A percentile compares a stretch with the other conserved stretches of the same genome.
These are phyloP conservation scores for Linum usitatissimum DNA, from an alignment of 345 rosid species.

Conservation along the genomic window DNA sequence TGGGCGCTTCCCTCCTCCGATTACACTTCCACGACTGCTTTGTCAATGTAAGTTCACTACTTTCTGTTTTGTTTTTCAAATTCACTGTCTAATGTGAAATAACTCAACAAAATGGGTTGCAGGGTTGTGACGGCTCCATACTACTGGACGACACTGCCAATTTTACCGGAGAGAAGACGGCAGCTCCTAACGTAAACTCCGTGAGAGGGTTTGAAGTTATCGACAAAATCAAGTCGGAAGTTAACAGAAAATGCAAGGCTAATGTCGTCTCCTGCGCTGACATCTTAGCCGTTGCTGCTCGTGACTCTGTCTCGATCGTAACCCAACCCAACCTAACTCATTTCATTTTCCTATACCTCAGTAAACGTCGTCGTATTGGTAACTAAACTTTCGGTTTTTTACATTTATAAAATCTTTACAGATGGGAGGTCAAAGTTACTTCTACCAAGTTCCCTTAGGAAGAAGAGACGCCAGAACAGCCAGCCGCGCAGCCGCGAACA, in stretches of 20 bases:
- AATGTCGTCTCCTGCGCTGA: neutral
- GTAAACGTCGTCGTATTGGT: too few relatives aligned
- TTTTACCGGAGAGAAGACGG: neutral
- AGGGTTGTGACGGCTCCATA: neutral
- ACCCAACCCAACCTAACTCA: neutral
- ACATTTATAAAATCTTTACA: constrained; percentile 1
- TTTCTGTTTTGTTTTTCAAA: too few relatives aligned
- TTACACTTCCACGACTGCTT: too few relatives aligned
- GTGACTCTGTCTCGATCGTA: neutral
- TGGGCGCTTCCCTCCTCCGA: too few relatives aligned
- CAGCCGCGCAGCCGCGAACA: constrained; percentile 69
- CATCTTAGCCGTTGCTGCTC: constrained; percentile 2
- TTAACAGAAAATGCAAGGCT: neutral
- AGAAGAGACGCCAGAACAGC: constrained; percentile 75
- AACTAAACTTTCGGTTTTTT: too few relatives aligned
- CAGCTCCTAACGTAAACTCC: neutral
- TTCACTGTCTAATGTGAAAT: too few relatives aligned
- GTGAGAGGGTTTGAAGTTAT: neutral
- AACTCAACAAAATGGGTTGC: neutral
- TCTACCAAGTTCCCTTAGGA: constrained; percentile 54
- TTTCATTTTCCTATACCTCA: too few relatives aligned
- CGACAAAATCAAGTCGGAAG: neutral
- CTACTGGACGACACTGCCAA: neutral
- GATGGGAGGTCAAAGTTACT: constrained; percentile 79
- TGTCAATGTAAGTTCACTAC: too few relatives aligned